Evolutionary conservation across 129 eudicot species (phyloP).

Genomic region (Saussurea involucrata): DNA sequence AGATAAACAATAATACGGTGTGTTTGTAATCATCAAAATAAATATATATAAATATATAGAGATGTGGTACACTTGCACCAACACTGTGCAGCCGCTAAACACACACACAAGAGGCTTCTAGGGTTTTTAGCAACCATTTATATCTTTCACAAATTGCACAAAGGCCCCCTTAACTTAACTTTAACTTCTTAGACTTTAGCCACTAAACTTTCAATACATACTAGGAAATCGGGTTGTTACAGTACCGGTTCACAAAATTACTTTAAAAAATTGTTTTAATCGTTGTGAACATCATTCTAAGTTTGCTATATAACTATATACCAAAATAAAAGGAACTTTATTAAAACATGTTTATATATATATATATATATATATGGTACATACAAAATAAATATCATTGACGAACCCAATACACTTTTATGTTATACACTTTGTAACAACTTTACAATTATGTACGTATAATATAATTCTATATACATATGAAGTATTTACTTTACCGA

Average conservation of each 20-base stretch:
- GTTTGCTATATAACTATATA: not conserved
- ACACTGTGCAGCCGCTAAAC: no score
- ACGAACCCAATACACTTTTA: not conserved
- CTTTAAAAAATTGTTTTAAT: not conserved
- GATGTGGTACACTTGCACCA: no score
- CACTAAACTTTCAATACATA: no score
- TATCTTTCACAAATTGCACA: no score
- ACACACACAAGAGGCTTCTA: no score
- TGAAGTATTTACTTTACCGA: not conserved
- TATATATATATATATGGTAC: not conserved
- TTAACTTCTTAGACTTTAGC: no score
- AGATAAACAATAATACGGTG: no score
- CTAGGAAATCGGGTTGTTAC: no score
- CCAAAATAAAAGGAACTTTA: not conserved
- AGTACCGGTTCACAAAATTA: not conserved
- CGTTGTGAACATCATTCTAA: not conserved
- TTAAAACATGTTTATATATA: not conserved
- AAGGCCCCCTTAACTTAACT: no score
- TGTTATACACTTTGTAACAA: not conserved
- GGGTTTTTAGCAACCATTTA: no score
- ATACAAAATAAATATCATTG: not conserved
- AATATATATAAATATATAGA: no score
- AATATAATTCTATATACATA: not conserved
- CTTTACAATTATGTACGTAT: not conserved
- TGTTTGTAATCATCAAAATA: no score